These are phyloP conservation scores for Xanthoparmelia taractica DNA, from an alignment of 495 filamentous ascomycete species.

Conservation along the genomic window DNA sequence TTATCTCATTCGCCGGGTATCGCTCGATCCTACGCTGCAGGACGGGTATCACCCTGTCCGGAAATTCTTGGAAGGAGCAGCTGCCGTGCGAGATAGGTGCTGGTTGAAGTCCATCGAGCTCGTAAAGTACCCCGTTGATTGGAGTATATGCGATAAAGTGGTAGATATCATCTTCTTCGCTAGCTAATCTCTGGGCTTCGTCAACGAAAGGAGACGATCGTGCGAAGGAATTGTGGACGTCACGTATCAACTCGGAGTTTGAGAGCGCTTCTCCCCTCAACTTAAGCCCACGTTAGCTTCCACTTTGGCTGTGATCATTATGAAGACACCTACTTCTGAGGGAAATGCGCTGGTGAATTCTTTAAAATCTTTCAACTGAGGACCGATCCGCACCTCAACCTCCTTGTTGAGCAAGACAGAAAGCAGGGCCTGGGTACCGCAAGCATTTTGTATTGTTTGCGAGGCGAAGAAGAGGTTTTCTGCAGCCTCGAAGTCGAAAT, in stretches of 20 bases:
- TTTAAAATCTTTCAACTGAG: slow-evolving; percentile 65
- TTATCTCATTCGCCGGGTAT: slow-evolving; percentile 80
- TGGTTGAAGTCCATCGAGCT: slow-evolving; percentile 90
- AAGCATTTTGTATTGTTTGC: slow-evolving; percentile 98
- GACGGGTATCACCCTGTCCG: slow-evolving; percentile 77
- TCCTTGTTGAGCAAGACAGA: slow-evolving; percentile 87
- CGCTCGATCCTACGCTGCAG: slow-evolving; percentile 74
- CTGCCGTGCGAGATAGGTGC: slow-evolving; percentile 81
- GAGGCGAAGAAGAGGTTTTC: slow-evolving; percentile 86
- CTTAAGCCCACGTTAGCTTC: slow-evolving; percentile 21
- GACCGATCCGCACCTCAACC: slow-evolving; percentile 48
- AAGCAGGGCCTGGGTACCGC: slow-evolving; percentile 92
- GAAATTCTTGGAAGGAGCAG: slow-evolving; percentile 62
- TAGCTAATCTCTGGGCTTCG: slow-evolving; percentile 60
- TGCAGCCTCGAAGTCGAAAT: slow-evolving; percentile 64
- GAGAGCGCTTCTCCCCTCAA: slow-evolving; percentile 58
- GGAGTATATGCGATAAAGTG: slow-evolving; percentile 96
- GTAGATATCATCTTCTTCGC: slow-evolving; percentile 71
- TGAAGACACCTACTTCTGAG: slow-evolving; percentile 47
- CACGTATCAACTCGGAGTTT: slow-evolving; percentile 75
- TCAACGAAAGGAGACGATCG: slow-evolving; percentile 82
- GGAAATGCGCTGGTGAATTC: slow-evolving; percentile 88
- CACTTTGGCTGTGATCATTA: not conserved
- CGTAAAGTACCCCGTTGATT: slow-evolving; percentile 72
- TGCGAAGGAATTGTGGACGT: slow-evolving; percentile 90